Evolutionary conservation across 306 rosid species (phyloP).

Genomic region (Inga leiocalycina): DNA sequence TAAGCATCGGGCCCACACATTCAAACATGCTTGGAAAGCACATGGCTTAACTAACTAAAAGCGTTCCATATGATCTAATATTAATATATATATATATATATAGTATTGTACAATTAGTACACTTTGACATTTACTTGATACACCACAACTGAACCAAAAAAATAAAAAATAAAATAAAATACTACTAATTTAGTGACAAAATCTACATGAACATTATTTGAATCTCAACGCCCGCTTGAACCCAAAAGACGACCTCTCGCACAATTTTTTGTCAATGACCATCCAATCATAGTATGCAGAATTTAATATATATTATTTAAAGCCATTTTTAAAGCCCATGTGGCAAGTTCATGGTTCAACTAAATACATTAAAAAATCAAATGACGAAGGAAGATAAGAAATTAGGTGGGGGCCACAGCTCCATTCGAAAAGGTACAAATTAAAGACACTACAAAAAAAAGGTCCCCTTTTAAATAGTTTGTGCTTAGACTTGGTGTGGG

Average conservation of each 20-base stretch:
- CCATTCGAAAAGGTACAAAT: not conserved
- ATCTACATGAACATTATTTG: no score
- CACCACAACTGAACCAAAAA: not conserved
- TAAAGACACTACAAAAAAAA: not conserved
- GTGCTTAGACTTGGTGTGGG: constrained; percentile 5
- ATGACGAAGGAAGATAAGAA: not conserved
- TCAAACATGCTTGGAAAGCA: not conserved
- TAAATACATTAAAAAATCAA: not conserved
- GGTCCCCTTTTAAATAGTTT: not conserved
- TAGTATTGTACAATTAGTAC: not conserved
- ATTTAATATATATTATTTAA: no score
- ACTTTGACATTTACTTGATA: not conserved
- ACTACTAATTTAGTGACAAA: no score
- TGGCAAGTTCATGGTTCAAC: not conserved
- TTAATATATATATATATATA: no score
- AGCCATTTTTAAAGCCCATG: not conserved
- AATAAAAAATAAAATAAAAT: no score
- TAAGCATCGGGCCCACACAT: not conserved
- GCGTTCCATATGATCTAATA: no score
- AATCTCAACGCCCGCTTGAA: no score
- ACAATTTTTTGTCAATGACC: no score
- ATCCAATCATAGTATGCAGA: no score
- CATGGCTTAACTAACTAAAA: not conserved
- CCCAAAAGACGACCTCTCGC: no score
- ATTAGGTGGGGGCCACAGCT: not conserved